A percentile compares a stretch with the other conserved stretches of the same genome.
These are phyloP conservation scores for Medicago ruthenica DNA, from an alignment of 306 rosid species.

Conservation along the genomic window DNA sequence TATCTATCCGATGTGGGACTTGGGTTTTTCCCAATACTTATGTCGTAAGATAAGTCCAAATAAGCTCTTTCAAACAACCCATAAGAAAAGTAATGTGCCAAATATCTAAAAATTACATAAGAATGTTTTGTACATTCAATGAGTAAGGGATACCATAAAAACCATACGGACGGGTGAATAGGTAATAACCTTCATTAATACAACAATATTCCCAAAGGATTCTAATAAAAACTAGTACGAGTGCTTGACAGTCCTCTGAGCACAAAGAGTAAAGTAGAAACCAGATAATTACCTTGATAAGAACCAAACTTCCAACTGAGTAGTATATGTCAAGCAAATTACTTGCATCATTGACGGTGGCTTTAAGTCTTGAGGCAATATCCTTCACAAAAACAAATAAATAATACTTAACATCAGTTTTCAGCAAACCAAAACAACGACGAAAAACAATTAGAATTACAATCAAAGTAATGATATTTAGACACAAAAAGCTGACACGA, in stretches of 20 bases:
- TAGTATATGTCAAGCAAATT: conserved; percentile 76
- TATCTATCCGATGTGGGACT: no score
- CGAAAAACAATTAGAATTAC: no score
- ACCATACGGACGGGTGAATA: background rate
- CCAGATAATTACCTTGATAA: conserved; percentile 64
- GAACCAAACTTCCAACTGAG: conserved; percentile 79
- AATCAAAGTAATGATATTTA: no score
- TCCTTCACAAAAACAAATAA: conserved; percentile 54
- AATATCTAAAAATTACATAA: conserved; percentile 20
- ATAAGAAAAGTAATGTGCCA: background rate
- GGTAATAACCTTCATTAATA: conserved; percentile 6
- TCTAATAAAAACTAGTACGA: background rate
- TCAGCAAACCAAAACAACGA: conserved; percentile 20
- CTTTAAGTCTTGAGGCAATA: conserved; percentile 63
- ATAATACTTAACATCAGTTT: conserved; percentile 34
- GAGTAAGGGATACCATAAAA: background rate
- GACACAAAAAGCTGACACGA: no score
- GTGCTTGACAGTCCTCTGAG: background rate
- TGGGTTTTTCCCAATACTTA: no score
- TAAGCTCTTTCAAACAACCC: conserved; percentile 1
- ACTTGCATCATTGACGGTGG: conserved; percentile 65
- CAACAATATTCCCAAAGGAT: background rate
- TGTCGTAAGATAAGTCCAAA: background rate
- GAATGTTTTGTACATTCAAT: conserved; percentile 23
- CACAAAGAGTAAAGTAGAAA: conserved; percentile 7